Evolutionary conservation across 768 basidiomycete species (phyloP).

Genomic region (Leucogyrophana mollusca): DNA sequence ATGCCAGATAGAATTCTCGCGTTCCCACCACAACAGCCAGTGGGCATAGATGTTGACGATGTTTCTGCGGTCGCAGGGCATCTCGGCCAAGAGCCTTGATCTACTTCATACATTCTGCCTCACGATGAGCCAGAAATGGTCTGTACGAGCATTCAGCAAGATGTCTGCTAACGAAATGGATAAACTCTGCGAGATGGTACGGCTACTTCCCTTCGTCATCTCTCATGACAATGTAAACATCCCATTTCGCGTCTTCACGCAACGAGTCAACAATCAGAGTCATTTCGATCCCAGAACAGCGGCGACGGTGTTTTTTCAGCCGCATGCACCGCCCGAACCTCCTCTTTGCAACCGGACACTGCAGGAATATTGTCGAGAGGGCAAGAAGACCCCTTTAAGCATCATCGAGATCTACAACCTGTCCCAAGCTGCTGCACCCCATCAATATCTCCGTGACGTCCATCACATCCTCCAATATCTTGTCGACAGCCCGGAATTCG

Average conservation of each 20-base stretch:
- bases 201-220: slow-evolving; percentile 25
- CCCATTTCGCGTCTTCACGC: slow-evolving; percentile 35
- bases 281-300: slow-evolving; percentile 36
- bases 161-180: slow-evolving; percentile 3
- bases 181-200: slow-evolving; percentile 8
- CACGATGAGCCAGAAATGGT: slow-evolving; percentile 42
- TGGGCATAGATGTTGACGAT: slow-evolving; percentile 32
- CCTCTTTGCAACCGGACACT: slow-evolving; percentile 17
- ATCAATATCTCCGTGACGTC: background rate
- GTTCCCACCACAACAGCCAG: slow-evolving; percentile 21
- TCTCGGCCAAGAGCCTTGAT: slow-evolving; percentile 37
- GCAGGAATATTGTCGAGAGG: slow-evolving; percentile 16
- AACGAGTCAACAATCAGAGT: slow-evolving; percentile 33
- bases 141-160: slow-evolving; percentile 5
- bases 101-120: slow-evolving; percentile 34
- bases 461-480: slow-evolving; percentile 27
- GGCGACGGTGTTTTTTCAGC: slow-evolving; percentile 31
- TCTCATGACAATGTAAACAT: slow-evolving; percentile 39
- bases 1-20: slow-evolving; percentile 25
- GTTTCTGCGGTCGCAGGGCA: slow-evolving; percentile 37
- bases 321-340: slow-evolving; percentile 12
- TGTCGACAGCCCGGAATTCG: slow-evolving; percentile 25
- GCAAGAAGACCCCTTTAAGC: slow-evolving; percentile 20
- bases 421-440: slow-evolving; percentile 6
- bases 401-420: slow-evolving; percentile 21